These are phyloP conservation scores for Tylopilus balloui DNA, from an alignment of 768 basidiomycete species.

Conservation along the genomic window DNA sequence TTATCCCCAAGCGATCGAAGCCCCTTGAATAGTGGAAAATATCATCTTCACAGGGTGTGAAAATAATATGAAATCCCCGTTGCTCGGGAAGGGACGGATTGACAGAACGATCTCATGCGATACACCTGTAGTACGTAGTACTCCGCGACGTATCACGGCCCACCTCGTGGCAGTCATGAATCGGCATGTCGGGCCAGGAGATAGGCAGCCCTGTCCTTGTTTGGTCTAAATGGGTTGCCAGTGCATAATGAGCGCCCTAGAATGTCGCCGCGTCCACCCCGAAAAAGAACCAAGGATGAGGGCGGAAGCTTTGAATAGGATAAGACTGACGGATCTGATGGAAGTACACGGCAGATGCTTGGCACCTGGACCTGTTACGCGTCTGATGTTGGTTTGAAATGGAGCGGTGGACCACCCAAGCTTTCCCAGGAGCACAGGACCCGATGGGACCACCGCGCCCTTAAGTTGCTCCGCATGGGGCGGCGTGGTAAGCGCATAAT, in stretches of 20 bases:
- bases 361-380: slow-evolving; percentile 1
- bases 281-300: not conserved
- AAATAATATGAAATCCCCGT: slow-evolving; percentile 6
- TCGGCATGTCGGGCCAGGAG: not conserved
- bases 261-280: not conserved
- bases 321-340: not conserved
- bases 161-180: not conserved
- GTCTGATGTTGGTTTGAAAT: not conserved
- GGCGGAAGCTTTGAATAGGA: not conserved
- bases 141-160: slow-evolving; percentile 5
- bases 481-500: not conserved
- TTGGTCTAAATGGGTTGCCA: slow-evolving; percentile 3
- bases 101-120: not conserved
- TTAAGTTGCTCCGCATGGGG: not conserved
- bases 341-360: not conserved
- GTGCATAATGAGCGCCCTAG: too few relatives aligned
- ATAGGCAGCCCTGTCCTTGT: not conserved
- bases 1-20: slow-evolving; percentile 6
- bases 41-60: slow-evolving; percentile 13
- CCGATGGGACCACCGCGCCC: not conserved
- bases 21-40: not conserved
- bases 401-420: not conserved
- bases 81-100: slow-evolving; percentile 1
- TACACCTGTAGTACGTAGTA: not conserved
- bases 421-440: slow-evolving; percentile 3